phyloP scores from a whole-genome alignment of 192 early-diverging fungal species.

The Coemansia sp. region DNA sequence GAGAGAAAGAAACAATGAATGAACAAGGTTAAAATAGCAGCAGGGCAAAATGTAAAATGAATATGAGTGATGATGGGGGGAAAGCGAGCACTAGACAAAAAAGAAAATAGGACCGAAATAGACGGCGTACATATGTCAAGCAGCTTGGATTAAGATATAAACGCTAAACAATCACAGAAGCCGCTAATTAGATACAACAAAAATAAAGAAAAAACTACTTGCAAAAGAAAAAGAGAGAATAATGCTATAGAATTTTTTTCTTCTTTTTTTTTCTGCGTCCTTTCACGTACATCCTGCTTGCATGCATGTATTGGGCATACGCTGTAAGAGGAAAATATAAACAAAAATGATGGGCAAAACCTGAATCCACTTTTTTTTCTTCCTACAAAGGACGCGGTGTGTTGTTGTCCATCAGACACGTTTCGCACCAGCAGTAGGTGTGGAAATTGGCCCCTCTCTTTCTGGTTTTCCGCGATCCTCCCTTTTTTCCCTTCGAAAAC shows the following conservation, averaged over 20 bases:
- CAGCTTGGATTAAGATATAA: not conserved
- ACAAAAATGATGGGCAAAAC: slow-evolving; percentile 1
- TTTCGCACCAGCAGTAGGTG: not conserved
- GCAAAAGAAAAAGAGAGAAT: not conserved
- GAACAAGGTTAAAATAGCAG: not conserved
- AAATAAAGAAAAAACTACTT: not conserved
- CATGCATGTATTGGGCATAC: too few relatives aligned
- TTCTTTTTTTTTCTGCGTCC: not conserved
- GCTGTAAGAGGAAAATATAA: not conserved
- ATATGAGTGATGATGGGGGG: not conserved
- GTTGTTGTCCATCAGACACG: not conserved
- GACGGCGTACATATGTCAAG: not conserved
- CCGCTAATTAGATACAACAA: not conserved
- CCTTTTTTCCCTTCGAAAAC: slow-evolving; percentile 1
- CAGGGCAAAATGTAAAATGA: not conserved
- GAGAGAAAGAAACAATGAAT: too few relatives aligned
- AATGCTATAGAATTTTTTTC: not conserved
- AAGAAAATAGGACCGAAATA: not conserved
- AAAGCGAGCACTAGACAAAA: not conserved
- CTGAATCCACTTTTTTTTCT: not conserved
- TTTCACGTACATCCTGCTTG: not conserved
- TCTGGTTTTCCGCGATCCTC: slow-evolving; percentile 2
- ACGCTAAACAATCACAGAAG: not conserved
- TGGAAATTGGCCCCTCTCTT: not conserved
- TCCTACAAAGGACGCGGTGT: not conserved